A percentile compares a stretch with the other conserved stretches of the same genome.
Evolutionary conservation across 371 early-diverging fungal species (phyloP).

Genomic region (Rhizopus sp.): DNA sequence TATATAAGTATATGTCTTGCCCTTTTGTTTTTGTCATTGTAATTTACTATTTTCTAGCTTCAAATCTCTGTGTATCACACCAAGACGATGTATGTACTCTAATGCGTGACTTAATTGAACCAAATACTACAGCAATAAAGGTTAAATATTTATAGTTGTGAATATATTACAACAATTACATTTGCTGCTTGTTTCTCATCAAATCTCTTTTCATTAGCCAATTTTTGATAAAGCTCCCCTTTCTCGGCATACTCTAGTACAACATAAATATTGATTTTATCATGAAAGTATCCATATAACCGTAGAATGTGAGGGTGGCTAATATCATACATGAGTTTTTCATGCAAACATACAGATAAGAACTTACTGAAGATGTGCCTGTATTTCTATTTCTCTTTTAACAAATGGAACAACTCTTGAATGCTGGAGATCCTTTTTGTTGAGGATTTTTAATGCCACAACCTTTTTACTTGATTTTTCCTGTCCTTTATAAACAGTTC

Average conservation of each 20-base stretch:
- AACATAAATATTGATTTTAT: slow-evolving; percentile 87
- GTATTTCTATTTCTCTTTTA: slow-evolving; percentile 96
- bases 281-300: slow-evolving; percentile 98
- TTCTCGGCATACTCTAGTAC: slow-evolving; percentile 96
- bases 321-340: background rate
- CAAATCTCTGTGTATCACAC: slow-evolving; percentile 74
- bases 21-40: background rate
- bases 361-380: slow-evolving; percentile 82
- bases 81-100: slow-evolving; percentile 60
- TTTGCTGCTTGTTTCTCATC: slow-evolving; percentile 77
- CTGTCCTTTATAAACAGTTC: slow-evolving; percentile 92
- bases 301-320: slow-evolving; percentile 94
- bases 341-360: background rate
- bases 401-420: slow-evolving; percentile 30
- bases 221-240: slow-evolving; percentile 90
- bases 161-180: slow-evolving; percentile 40
- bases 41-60: slow-evolving; percentile 77
- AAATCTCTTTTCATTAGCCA: slow-evolving; percentile 71
- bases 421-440: slow-evolving; percentile 78
- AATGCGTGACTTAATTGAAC: slow-evolving; percentile 86
- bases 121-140: slow-evolving; percentile 67
- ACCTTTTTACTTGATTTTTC: slow-evolving; percentile 85
- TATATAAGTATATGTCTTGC: background rate
- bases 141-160: background rate
- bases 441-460: slow-evolving; percentile 94